A percentile compares a stretch with the other conserved stretches of the same genome.
phyloP scores from a whole-genome alignment of 1,284 basidiomycete genomes.

The Trametes sp. region DNA sequence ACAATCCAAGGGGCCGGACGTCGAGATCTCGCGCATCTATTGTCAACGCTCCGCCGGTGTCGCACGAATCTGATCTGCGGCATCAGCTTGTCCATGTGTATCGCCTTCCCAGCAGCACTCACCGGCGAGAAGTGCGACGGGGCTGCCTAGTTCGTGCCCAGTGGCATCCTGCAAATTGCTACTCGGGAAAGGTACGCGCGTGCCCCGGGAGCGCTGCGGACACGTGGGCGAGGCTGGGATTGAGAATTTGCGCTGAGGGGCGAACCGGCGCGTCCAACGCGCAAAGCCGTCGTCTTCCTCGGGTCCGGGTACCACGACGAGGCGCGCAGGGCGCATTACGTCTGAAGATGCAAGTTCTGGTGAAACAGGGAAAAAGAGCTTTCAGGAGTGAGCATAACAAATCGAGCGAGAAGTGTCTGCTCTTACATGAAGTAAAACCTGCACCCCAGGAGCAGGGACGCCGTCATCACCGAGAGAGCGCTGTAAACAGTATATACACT shows the following conservation, averaged over 20 bases:
- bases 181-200: background rate
- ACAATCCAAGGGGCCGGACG: background rate
- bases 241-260: background rate
- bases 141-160: background rate
- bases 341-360: background rate
- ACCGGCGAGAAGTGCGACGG: background rate
- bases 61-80: conserved; percentile 4
- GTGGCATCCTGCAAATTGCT: background rate
- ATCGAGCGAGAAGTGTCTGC: background rate
- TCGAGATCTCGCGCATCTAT: background rate
- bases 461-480: background rate
- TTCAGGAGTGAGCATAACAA: conserved; percentile 2
- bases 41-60: background rate
- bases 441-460: background rate
- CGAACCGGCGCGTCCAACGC: background rate
- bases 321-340: background rate
- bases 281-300: conserved; percentile 7
- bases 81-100: background rate
- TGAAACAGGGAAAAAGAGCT: background rate
- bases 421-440: background rate
- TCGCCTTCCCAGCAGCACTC: background rate
- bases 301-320: background rate
- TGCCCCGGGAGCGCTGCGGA: background rate
- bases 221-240: background rate
- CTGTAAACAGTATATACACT: background rate